Conservation (phyloP, 306 rosid genomes). For the Nissolia schottii region DNA sequence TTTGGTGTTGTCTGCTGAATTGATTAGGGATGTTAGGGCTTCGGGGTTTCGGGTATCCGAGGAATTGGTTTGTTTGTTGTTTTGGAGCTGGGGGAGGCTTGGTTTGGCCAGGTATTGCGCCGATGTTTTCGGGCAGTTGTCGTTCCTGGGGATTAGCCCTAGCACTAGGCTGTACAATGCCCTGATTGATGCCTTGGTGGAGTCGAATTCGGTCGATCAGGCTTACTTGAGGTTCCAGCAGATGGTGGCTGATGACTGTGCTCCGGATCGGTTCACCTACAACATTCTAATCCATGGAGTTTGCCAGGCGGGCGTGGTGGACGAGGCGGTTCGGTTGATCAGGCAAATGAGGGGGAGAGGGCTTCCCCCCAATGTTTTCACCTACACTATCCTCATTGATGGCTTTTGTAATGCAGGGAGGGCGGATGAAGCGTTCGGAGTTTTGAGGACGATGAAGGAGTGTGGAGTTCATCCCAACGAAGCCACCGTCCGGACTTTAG, state of each 20-base stretch:
- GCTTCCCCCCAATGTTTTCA: constrained; percentile 63
- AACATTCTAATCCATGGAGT: constrained; percentile 81
- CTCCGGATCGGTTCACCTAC: constrained; percentile 75
- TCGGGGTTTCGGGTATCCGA: constrained; percentile 52
- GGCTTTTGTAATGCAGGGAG: constrained; percentile 76
- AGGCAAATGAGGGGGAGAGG: constrained; percentile 73
- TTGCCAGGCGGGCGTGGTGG: constrained; percentile 68
- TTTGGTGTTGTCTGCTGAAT: constrained; percentile 51
- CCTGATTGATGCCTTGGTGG: constrained; percentile 76
- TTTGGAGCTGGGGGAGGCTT: constrained; percentile 85
- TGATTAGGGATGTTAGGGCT: constrained; percentile 47
- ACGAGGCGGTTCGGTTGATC: constrained; percentile 77
- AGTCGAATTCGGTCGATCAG: constrained; percentile 76
- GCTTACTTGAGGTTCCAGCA: constrained; percentile 83
- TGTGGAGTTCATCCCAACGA: constrained; percentile 56
- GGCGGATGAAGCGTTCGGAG: constrained; percentile 63
- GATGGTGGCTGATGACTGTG: constrained; percentile 62
- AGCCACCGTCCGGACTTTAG: constrained; percentile 70
- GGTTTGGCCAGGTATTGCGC: constrained; percentile 71
- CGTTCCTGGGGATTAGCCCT: constrained; percentile 54
- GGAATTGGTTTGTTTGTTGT: constrained; percentile 55
- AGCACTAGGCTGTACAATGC: constrained; percentile 78
- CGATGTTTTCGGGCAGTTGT: constrained; percentile 65
- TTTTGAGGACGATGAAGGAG: constrained; percentile 68
- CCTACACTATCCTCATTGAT: constrained; percentile 69